These are phyloP conservation scores for Termitomyces sp. DNA, from an alignment of 768 basidiomycete genomes.

Conservation along the genomic window DNA sequence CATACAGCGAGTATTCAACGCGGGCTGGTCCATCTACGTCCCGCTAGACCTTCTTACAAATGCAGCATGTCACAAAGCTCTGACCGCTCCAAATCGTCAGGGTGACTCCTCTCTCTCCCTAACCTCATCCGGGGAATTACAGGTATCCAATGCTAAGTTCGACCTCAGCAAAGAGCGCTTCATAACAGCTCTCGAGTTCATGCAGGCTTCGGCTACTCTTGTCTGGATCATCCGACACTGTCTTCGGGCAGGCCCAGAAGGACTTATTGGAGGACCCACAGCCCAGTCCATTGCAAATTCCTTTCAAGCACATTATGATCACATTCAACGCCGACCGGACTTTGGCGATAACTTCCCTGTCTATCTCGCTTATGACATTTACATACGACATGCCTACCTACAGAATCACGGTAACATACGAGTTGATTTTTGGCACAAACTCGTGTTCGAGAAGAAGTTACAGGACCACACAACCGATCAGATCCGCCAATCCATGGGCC, in stretches of 20 bases:
- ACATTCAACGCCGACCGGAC: too few species aligned
- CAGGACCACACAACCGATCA: too few species aligned
- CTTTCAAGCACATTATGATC: rapidly evolving
- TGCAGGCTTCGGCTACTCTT: neutral
- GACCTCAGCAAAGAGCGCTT: neutral
- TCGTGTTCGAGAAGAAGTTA: neutral
- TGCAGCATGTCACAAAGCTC: too few species aligned
- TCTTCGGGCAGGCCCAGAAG: neutral
- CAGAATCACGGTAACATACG: too few species aligned
- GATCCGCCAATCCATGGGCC: too few species aligned
- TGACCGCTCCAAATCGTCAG: neutral
- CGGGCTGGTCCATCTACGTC: too few species aligned
- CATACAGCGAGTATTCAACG: too few species aligned
- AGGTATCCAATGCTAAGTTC: neutral
- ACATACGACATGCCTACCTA: neutral
- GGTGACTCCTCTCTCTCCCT: neutral
- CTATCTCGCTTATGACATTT: neutral
- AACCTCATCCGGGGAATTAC: rapidly evolving
- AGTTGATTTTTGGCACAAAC: neutral
- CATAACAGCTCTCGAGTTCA: neutral
- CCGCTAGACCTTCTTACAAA: too few species aligned
- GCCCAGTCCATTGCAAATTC: too few species aligned
- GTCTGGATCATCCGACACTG: neutral
- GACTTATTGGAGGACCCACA: too few species aligned
- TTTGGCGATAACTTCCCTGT: too few species aligned